These are phyloP conservation scores for Sclerotinia minor DNA, from an alignment of 2,329 filamentous ascomycete species.

Conservation along the genomic window DNA sequence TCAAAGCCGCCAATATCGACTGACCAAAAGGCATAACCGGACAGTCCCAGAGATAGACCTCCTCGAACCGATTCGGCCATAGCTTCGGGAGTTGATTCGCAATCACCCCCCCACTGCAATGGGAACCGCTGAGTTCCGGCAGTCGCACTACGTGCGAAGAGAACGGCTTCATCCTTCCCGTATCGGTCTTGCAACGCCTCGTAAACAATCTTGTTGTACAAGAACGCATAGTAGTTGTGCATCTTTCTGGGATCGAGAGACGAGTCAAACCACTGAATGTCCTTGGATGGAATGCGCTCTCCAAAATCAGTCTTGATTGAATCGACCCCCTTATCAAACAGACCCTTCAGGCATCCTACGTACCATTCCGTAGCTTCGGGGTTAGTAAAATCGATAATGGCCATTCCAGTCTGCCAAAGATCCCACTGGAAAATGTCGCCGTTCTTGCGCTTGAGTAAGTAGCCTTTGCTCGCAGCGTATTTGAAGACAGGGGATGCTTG, in stretches of 20 bases:
- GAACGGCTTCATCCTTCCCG: slow-evolving; percentile 52
- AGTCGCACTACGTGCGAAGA: slow-evolving; percentile 60
- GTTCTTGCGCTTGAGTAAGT: slow-evolving; percentile 58
- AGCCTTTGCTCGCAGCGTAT: slow-evolving; percentile 56
- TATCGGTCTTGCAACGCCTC: slow-evolving; percentile 52
- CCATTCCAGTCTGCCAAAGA: slow-evolving; percentile 65
- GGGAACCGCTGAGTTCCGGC: slow-evolving; percentile 61
- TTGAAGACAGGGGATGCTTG: slow-evolving; percentile 60
- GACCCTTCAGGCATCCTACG: slow-evolving; percentile 50
- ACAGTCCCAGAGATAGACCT: slow-evolving; percentile 56
- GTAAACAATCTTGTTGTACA: slow-evolving; percentile 62
- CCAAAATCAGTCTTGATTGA: slow-evolving; percentile 65
- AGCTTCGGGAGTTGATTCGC: slow-evolving; percentile 61
- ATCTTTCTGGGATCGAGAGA: slow-evolving; percentile 54
- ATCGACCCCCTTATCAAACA: slow-evolving; percentile 61
- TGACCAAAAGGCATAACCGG: slow-evolving; percentile 61
- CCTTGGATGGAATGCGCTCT: slow-evolving; percentile 58
- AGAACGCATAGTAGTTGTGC: slow-evolving; percentile 64
- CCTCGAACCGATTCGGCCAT: slow-evolving; percentile 63
- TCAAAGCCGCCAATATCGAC: slow-evolving; percentile 65
- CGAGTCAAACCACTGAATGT: slow-evolving; percentile 55
- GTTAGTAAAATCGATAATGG: slow-evolving; percentile 63
- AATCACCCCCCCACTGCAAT: slow-evolving; percentile 62
- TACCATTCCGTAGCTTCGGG: slow-evolving; percentile 59
- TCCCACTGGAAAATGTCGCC: slow-evolving; percentile 65